Base-by-base conservation (phyloP, 495 filamentous ascomycete genomes). In the Aspergillus asperescens region DNA sequence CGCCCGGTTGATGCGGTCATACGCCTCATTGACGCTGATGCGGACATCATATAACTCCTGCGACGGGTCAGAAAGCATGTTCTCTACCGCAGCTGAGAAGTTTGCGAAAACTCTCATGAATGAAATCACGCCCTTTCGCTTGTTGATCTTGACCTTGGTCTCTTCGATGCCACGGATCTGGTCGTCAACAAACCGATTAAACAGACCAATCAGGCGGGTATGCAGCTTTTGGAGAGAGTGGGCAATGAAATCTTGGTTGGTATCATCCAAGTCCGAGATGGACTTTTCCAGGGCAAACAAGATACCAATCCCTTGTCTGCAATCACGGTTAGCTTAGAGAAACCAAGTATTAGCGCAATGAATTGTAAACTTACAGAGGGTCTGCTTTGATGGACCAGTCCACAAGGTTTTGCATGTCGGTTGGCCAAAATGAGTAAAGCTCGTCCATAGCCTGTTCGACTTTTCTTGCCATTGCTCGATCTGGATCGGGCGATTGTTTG, bases 121-220 rank as follows among this genome's bases (percentile, higher is more conserved):
- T 7, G 81, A 83, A 59, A 96, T 96, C 55, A 97, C 89, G 12
- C 92, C 92, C 69, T 94, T 96, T 52, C 92, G 84, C 75, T 96
- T 97, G 74, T 96, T 96, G 69, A 96, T 88, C 69, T 95, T 96
- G 59, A 97, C 92, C 69, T 96, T 96, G n/a, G 91, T 96, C 50
- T 97, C 92, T 68, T 97, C 92, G 55, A 97, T 95, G 23, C 89
- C 91, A 22, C 88, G 87, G 37, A 96, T 85, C 60, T 97, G 92
- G 54, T 95, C 89, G 63, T 97, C 93, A 22, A 96, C 82, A 57
- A 97, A 96, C 45, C 88, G 89, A 34, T 81, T 81, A 71, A 95
- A 96, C 19, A 89, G 78, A 25, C 77, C 80, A 52, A 84, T 80
- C 29, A 96, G 77, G 28, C 81, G 85, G 50, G 81, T 78, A 61